A percentile compares a stretch with the other conserved stretches of the same genome.
Evolutionary conservation across 1,139 yeast genomes (phyloP).

Genomic region (Saccharomycopsis hybrid): DNA sequence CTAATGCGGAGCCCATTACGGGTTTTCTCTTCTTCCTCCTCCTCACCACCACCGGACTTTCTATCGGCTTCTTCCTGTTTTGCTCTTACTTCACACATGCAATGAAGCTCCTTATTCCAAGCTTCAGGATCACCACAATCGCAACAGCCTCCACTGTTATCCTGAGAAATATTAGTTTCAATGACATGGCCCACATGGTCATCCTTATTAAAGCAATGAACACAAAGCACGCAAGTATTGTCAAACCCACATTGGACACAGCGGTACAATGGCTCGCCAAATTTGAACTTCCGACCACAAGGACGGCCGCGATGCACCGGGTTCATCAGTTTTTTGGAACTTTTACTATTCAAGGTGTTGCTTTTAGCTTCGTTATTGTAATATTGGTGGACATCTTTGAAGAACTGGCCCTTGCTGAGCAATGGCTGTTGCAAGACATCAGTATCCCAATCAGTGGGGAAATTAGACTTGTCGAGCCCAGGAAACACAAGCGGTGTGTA

Average conservation of each 20-base stretch:
- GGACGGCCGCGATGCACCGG: slow-evolving; percentile 41
- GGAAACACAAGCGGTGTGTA: slow-evolving; percentile 1
- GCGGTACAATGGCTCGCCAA: slow-evolving; percentile 60
- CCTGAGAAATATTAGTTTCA: slow-evolving; percentile 31
- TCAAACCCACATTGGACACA: slow-evolving; percentile 68
- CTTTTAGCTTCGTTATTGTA: no score
- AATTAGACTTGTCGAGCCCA: background rate
- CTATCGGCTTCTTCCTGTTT: no score
- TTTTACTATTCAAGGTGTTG: no score
- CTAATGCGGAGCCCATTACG: no score
- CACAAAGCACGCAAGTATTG: slow-evolving; percentile 69
- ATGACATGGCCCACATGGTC: slow-evolving; percentile 66
- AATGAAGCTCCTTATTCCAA: slow-evolving; percentile 42
- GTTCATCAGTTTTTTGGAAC: background rate
- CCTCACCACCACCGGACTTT: slow-evolving; percentile 1
- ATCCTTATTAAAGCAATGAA: slow-evolving; percentile 57
- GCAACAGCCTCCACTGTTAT: slow-evolving; percentile 52
- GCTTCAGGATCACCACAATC: slow-evolving; percentile 70
- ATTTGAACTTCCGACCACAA: slow-evolving; percentile 55
- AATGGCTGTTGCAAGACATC: no score
- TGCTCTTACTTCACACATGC: slow-evolving; percentile 30
- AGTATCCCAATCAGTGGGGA: slow-evolving; percentile 1
- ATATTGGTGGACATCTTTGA: slow-evolving; percentile 1
- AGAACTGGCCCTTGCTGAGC: background rate
- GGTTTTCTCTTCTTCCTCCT: background rate